Evolutionary conservation across 192 early-diverging fungal genomes (phyloP), one percentile per base, ranked within the genome.

Genomic region (Backusella circina): DNA sequence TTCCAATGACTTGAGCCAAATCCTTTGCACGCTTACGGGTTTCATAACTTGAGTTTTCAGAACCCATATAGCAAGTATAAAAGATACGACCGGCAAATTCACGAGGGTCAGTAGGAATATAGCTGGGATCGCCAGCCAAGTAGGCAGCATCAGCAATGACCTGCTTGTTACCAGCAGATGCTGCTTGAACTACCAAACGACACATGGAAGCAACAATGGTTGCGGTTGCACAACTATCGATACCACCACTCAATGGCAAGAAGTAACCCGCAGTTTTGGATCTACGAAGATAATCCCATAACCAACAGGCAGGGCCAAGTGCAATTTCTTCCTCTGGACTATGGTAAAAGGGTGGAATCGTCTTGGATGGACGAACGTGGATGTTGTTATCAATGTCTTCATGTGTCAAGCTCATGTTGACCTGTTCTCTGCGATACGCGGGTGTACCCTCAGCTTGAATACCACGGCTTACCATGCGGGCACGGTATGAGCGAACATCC

Each of bases 271-370:
- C 89, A 13, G 89, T 88, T 57, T 94, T 93, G 31, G 97, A 96
- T 28, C 98, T 85, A 8, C 98, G 88, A 38, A 99, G 85, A 75
- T 99, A 99, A 80, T 99, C 98, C 98, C 98, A 99, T 26, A 99
- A 88, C 98, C 98, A 99, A 87, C 98, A 99, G 2, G 98, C 97
- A 26, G 97, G 97, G 16, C 97, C 97, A 66, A 94, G 76, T 12
- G 92, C 84, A 74, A 99, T 97, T 76, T 99, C 98, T 80, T 99
- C 93, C 37, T 92, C 92, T 0, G 97, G 94, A 0, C 86, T 85
- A 54, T 94, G 93, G 76, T 91, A 94, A 31, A 80, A 77, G 8
- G 85, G 80, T 16, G 81, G 71, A 5, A 78, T 76, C 1, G 87
- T 73, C 39, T 81, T 61, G 0, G 89, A 86, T 13, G 91, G 91